Conservation (phyloP, 2,329 filamentous ascomycete genomes). For the Claviceps lovelessii region DNA sequence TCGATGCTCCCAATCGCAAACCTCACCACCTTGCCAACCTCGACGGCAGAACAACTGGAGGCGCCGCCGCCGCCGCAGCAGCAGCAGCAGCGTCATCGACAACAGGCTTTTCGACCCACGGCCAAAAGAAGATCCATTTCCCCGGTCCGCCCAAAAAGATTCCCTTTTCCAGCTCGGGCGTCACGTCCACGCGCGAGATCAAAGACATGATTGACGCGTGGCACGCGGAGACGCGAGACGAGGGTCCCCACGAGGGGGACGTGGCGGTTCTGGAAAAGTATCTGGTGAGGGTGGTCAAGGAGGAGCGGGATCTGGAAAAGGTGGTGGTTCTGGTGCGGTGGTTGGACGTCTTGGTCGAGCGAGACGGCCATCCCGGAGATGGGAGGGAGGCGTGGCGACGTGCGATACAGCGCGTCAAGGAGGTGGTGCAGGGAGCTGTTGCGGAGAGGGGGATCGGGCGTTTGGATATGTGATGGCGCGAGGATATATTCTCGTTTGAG, state of each 20-base stretch:
- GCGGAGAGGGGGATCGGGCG: constrained; percentile 39
- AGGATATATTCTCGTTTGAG: too few relatives aligned
- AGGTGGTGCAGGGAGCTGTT: constrained; percentile 40
- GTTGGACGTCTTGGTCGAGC: constrained; percentile 43
- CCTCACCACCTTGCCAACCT: constrained; percentile 10
- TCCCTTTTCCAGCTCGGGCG: constrained; percentile 28
- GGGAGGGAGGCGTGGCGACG: constrained; percentile 32
- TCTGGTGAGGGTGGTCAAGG: constrained; percentile 52
- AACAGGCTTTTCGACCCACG: constrained; percentile 11
- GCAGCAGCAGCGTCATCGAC: not conserved
- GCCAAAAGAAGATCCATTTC: constrained; percentile 33
- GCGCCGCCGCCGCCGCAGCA: not conserved
- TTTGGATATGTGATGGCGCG: constrained; percentile 24
- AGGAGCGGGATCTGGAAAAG: constrained; percentile 69
- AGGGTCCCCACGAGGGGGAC: constrained; percentile 69
- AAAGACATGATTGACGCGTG: constrained; percentile 62
- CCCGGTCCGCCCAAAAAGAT: constrained; percentile 30
- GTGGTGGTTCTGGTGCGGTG: constrained; percentile 55
- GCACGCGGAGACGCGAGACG: constrained; percentile 54
- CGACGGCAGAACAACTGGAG: constrained; percentile 9
- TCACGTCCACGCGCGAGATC: constrained; percentile 42
- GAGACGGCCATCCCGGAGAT: constrained; percentile 22
- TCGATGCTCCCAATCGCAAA: constrained; percentile 24
- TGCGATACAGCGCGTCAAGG: constrained; percentile 30
- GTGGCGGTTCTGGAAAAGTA: constrained; percentile 62